Base-by-base conservation (phyloP, 805 yeast genomes). In the Yarrowia hollandica region DNA sequence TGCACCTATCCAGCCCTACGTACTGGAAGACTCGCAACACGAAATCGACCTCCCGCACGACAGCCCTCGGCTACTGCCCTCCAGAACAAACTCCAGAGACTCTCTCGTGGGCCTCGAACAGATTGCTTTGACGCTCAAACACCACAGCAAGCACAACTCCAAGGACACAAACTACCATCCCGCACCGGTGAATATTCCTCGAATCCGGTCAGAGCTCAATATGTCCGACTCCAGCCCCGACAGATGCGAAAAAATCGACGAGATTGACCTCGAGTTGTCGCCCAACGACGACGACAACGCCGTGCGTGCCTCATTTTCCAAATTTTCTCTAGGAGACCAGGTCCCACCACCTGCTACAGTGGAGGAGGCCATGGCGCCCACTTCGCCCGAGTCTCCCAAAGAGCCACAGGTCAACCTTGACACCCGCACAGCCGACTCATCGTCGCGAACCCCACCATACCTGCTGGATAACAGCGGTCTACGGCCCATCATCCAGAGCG, bases 1-100 rank as follows among this genome's bases (percentile, higher is more conserved):
- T 38, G 80, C 80, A 39, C 96, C 96, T 3, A 88, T 89, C 60
- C 88, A 85, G 65, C 90, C 88, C 1, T 81, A 80, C 60, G 92
- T 86, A 9, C 72, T 89, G 60, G 96, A 91, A 0, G 96, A 88
- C 68, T 82, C 87, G 26, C 77, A 80, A 38, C 82, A 85, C 4
- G 58, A 61, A 28, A 78, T 88, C 23, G 95, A 88, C 68, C 35
- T 35, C 90, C 89, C 21, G 92, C 55, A 48, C 6, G 55, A 48
- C 55, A 94, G 38, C 37, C 59, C 59, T 14, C 59, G 50, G 21
- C 28, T 55, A 11, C 21, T 30, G 16, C 8, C 50, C 55, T 19
- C 46, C 3, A 37, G 50, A 6, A 28, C 58, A 5, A 52, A 52
- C 44, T 52, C 58, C 6, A 34, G 58, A 14, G 58, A 52, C 33